These are phyloP conservation scores for Drechslerella coelobrocha DNA, from an alignment of 2,329 filamentous ascomycete species.

Conservation along the genomic window DNA sequence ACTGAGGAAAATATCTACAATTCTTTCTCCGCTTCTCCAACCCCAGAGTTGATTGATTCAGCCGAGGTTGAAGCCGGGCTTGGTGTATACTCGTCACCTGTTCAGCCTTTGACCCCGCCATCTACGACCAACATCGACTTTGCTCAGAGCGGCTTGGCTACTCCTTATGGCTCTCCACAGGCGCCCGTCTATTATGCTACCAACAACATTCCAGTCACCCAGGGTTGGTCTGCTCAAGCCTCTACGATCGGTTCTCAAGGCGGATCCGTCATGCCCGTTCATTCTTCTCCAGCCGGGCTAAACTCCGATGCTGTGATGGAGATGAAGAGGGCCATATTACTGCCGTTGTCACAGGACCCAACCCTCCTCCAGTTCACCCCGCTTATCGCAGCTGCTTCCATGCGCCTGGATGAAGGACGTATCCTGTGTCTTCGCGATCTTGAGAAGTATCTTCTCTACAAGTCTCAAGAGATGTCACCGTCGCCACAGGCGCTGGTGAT, in stretches of 20 bases:
- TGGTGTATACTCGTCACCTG: slow-evolving; percentile 47
- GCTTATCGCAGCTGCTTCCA: slow-evolving; percentile 42
- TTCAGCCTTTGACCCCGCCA: slow-evolving; percentile 43
- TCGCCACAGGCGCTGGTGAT: slow-evolving; percentile 62
- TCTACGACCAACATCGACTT: slow-evolving; percentile 44
- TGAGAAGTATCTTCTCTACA: slow-evolving; percentile 89
- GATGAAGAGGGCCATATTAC: slow-evolving; percentile 47
- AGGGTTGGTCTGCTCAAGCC: slow-evolving; percentile 35
- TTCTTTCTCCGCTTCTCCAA: slow-evolving; percentile 46
- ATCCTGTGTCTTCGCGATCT: slow-evolving; percentile 91
- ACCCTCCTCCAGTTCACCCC: slow-evolving; percentile 46
- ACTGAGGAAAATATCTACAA: slow-evolving; percentile 34
- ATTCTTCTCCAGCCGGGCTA: slow-evolving; percentile 31
- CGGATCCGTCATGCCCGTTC: slow-evolving; percentile 33
- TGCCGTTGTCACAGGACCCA: slow-evolving; percentile 43
- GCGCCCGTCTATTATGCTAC: slow-evolving; percentile 42
- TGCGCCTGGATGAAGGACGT: slow-evolving; percentile 51
- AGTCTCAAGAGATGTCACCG: slow-evolving; percentile 85
- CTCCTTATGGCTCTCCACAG: slow-evolving; percentile 42
- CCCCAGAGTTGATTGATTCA: slow-evolving; percentile 41
- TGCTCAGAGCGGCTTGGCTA: slow-evolving; percentile 30
- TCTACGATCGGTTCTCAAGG: slow-evolving; percentile 44
- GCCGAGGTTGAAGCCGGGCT: slow-evolving; percentile 40
- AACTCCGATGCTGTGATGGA: slow-evolving; percentile 42
- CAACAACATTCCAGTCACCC: slow-evolving; percentile 30